Percentiles rank a stretch among this genome's conserved stretches.
These are phyloP conservation scores for Trypethelium eluteriae DNA, from an alignment of 495 filamentous ascomycete genomes.

Conservation along the genomic window DNA sequence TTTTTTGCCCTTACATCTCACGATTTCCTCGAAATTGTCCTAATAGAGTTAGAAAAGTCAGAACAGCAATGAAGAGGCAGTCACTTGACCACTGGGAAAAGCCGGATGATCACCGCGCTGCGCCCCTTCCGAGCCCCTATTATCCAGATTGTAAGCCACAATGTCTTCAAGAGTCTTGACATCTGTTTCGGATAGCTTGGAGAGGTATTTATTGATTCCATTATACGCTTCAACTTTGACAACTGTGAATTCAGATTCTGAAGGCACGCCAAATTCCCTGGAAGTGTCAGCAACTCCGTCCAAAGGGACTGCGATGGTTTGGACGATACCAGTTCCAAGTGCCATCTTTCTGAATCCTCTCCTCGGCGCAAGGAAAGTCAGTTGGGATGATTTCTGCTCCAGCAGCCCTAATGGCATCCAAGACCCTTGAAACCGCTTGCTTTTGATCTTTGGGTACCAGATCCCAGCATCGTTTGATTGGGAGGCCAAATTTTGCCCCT, in stretches of 20 bases:
- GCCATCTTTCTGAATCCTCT: conserved; percentile 25
- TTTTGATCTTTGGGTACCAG: conserved; percentile 15
- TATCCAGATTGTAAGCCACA: conserved; percentile 19
- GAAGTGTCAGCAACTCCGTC: background rate
- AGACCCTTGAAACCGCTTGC: conserved; percentile 2
- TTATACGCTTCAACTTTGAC: conserved; percentile 30
- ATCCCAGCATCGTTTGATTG: conserved; percentile 27
- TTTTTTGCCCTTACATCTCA: background rate
- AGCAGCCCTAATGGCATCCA: conserved; percentile 21
- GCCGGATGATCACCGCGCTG: conserved; percentile 21
- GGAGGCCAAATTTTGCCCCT: conserved; percentile 31
- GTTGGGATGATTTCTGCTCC: conserved; percentile 21
- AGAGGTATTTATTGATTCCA: conserved; percentile 25
- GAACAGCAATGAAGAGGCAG: background rate
- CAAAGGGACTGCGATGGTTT: background rate
- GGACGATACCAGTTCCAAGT: conserved; percentile 27
- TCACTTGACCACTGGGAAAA: conserved; percentile 25
- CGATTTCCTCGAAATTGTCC: conserved; percentile 12
- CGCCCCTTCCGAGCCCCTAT: conserved; percentile 25
- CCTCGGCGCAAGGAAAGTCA: conserved; percentile 28
- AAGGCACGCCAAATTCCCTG: conserved; percentile 20
- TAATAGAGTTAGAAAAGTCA: background rate
- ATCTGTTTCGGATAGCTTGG: conserved; percentile 19
- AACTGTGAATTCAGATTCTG: conserved; percentile 27
- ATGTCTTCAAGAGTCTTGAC: conserved; percentile 26